Base-by-base conservation (phyloP, 2,329 filamentous ascomycete species). In the Scedosporium apiospermum region DNA sequence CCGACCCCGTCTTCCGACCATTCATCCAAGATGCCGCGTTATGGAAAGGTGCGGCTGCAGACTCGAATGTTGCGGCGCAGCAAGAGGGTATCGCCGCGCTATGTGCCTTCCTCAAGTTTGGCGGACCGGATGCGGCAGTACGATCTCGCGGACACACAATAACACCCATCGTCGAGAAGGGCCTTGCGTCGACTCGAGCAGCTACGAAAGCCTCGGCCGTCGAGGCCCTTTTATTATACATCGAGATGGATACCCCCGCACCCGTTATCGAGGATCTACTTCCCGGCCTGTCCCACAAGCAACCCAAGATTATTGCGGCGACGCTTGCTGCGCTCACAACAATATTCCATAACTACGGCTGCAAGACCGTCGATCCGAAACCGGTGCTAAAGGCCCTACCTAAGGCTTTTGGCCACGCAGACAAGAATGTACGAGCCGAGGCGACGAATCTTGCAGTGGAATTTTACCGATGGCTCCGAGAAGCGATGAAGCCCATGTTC, bases 401-500 rank as follows among this genome's bases (percentile, higher is more conserved):
- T 3, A 96, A 96, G 72, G 88, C 88, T 1, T 99, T 97, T 71
- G 91, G 91, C 21, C 95, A 98, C 73, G 93, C 95, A 38, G 95
- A 99, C 80, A 99, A 99, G 77, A 98, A 98, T 72, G 91, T 99
- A 16, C 88, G 95, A 75, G 92, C 93, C 3, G 95, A 97, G 73
- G 92, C 93, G 30, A 95, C 95, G 57, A 92, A 89, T 68, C 80
- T 99, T 63, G 89, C 93, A 0, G 91, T 97, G 58, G 96, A 99
- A 72, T 85, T 99, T 63, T 99, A 99, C 75, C 83, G 95, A 75
- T 99, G 96, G 95, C 81, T 99, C 41, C 89, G 93, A 67, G 95
- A 99, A 66, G 93, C 93, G 10, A 97, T 99, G 87, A 99, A 99
- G 73, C 91, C 93, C 44, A 88, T 98, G 75, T 98, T 99, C 73